Evolutionary conservation across 1,284 basidiomycete species (phyloP).

Genomic region (Amylostereum chailletii): DNA sequence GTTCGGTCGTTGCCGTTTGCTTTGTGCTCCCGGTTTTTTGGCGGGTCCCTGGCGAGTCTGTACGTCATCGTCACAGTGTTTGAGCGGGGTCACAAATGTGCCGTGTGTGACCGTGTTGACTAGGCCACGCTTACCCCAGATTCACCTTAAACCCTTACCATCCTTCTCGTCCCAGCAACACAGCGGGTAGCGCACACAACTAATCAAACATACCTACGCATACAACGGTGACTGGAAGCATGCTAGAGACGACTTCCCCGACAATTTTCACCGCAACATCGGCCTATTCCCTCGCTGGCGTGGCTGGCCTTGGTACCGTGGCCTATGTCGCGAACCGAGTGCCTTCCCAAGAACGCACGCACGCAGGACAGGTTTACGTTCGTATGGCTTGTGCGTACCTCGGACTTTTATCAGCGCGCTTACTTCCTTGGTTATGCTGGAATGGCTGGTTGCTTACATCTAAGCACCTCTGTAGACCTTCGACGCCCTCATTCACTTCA

Average conservation of each 20-base stretch:
- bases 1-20: not conserved
- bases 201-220: no score
- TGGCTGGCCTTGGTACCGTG: conserved; percentile 37
- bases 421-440: not conserved
- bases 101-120: no score
- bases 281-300: conserved; percentile 52
- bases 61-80: no score
- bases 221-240: not conserved
- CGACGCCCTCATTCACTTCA: conserved; percentile 72
- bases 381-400: conserved; percentile 57
- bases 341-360: conserved; percentile 50
- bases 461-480: conserved; percentile 40
- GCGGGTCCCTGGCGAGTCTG: no score
- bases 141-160: no score
- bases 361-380: conserved; percentile 61
- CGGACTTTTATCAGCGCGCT: conserved; percentile 7
- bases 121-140: no score
- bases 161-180: no score
- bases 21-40: no score
- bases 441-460: not conserved
- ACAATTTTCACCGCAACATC: conserved; percentile 61
- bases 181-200: no score
- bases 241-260: conserved; percentile 4
- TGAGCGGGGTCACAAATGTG: no score
- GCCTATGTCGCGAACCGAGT: conserved; percentile 43